These are phyloP conservation scores for Rhizopogon rudus DNA, from an alignment of 768 basidiomycete genomes.

Conservation along the genomic window DNA sequence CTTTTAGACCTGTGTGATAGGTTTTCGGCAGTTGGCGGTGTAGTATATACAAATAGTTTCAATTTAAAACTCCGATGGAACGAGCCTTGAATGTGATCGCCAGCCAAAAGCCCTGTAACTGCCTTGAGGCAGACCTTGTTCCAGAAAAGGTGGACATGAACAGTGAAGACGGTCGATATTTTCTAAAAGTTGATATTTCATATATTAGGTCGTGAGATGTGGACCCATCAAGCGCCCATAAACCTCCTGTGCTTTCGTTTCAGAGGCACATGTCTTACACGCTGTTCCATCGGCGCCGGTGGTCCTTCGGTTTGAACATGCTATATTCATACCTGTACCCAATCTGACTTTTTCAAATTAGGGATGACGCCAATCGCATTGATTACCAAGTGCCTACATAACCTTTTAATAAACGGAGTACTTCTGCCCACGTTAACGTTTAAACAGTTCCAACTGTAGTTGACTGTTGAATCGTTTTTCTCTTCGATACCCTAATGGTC, in stretches of 20 bases:
- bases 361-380: neutral
- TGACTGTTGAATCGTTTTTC: neutral
- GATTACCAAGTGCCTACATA: neutral
- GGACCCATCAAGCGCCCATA: conserved; percentile 3
- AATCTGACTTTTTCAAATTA: neutral
- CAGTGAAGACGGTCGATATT: neutral
- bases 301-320: conserved; percentile 11
- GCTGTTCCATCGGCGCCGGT: conserved; percentile 11
- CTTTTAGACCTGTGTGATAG: no score
- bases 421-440: neutral
- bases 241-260: neutral
- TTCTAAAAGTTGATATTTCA: conserved; percentile 2
- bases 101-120: neutral
- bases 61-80: no score
- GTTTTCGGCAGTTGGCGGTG: no score
- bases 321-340: neutral
- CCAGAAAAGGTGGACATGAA: neutral
- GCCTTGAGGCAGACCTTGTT: conserved; percentile 10
- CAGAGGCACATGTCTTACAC: conserved; percentile 14
- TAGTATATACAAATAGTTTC: no score
- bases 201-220: neutral
- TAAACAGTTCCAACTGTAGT: neutral
- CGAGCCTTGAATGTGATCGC: neutral
- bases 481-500: neutral
- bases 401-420: neutral